phyloP scores from a whole-genome alignment of 495 filamentous ascomycete genomes.

The Patellaria atrata region DNA sequence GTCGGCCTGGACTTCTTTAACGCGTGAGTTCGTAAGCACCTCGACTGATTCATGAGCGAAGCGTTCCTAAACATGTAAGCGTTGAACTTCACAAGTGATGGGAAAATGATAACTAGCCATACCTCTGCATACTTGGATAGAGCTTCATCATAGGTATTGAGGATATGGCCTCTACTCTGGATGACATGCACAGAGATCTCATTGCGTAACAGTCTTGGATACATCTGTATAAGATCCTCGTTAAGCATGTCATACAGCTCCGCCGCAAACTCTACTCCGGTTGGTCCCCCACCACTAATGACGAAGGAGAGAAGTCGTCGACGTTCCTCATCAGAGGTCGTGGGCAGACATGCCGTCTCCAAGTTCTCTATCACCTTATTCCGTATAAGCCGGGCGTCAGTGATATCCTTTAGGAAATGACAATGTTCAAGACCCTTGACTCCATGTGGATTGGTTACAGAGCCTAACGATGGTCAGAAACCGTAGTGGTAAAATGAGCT shows the following conservation, averaged over 20 bases:
- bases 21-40: conserved; percentile 79
- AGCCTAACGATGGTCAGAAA: conserved; percentile 43
- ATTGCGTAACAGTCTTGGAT: conserved; percentile 80
- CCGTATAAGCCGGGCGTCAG: conserved; percentile 77
- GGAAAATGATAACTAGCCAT: conserved; percentile 1
- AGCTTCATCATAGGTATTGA: conserved; percentile 97
- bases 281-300: conserved; percentile 86
- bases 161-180: conserved; percentile 81
- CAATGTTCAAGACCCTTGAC: conserved; percentile 92
- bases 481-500: conserved; percentile 1
- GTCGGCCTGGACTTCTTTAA: conserved; percentile 73
- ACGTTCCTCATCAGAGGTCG: conserved; percentile 79
- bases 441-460: conserved; percentile 84
- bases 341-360: conserved; percentile 84
- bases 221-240: conserved; percentile 72
- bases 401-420: conserved; percentile 85
- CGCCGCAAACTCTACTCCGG: conserved; percentile 93
- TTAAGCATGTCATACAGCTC: conserved; percentile 94
- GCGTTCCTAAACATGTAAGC: conserved; percentile 32
- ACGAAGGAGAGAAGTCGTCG: conserved; percentile 84
- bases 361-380: conserved; percentile 86
- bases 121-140: conserved; percentile 84
- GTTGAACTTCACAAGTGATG: background rate
- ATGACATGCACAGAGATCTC: conserved; percentile 97
- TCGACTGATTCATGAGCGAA: conserved; percentile 86